phyloP scores from a whole-genome alignment of 306 rosid genomes.

The Erythrophleum fordii region DNA sequence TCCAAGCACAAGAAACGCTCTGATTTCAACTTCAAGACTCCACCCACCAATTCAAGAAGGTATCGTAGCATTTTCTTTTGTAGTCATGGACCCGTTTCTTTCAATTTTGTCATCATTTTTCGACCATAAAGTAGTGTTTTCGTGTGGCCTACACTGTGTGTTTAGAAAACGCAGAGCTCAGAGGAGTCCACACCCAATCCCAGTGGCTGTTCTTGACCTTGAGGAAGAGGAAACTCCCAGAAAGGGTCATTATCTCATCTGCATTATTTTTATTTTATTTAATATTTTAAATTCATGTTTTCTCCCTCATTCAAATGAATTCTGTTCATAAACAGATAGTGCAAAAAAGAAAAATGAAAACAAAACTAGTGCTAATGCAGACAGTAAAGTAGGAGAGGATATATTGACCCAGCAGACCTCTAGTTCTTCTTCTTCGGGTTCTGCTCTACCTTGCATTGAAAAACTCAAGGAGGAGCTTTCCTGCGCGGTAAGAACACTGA shows the following conservation, averaged over 20 bases:
- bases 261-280: not conserved
- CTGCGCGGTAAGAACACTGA: conserved; percentile 71
- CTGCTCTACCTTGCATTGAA: conserved; percentile 77
- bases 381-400: conserved; percentile 47
- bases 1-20: conserved; percentile 55
- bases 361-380: conserved; percentile 34
- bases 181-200: conserved; percentile 57
- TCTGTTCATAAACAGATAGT: conserved; percentile 42
- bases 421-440: conserved; percentile 37
- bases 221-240: conserved; percentile 59
- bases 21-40: conserved; percentile 58
- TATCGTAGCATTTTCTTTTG: not conserved
- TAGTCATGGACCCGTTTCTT: not conserved
- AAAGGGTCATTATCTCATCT: conserved; percentile 49
- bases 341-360: conserved; percentile 47
- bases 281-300: not conserved
- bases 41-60: conserved; percentile 76
- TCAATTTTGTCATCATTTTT: not conserved
- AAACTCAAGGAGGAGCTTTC: conserved; percentile 95
- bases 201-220: conserved; percentile 69
- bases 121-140: not conserved
- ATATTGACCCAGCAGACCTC: conserved; percentile 41
- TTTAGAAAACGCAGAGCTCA: conserved; percentile 75
- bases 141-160: not conserved
- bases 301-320: not conserved